Evolutionary conservation across 2,329 filamentous ascomycete genomes (phyloP), one percentile per base, ranked within the genome.

Genomic region (Chaetoscypha palmicola): DNA sequence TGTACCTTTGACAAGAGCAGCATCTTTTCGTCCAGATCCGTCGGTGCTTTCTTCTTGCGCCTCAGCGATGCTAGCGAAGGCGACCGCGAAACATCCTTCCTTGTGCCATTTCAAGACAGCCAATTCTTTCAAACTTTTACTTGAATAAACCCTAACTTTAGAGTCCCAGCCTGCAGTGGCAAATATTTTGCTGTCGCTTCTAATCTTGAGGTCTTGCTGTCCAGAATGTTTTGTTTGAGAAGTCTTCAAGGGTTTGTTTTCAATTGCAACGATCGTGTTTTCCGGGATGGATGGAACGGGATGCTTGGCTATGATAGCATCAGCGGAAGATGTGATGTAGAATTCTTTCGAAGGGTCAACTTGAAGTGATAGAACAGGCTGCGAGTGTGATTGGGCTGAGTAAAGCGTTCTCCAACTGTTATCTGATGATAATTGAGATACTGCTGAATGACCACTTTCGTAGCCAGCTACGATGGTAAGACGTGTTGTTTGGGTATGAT

Each of bases 41-140:
- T 47, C 46, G 2, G 41, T 38, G n/a, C 14, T 12, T 11, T 42
- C 43, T 17, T 42, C 41, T 41, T 16, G 16, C 24, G 26, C 28
- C 9, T 9, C 17, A 9, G 16, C 24, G 4, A 78, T 53, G 19
- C 65, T 58, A 1, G 77, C 81, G 67, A 97, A 94, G 1, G 79
- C 81, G 14, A 86, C 74, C 3, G 86, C 77, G 66, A 92, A 96
- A 52, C 87, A 90, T 1, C 90, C 90, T 23, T 86, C 83, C 54
- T 83, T 81, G 64, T 97, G 92, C 91, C 91, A 97, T 64, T 94
- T 94, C 51, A 97, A 68, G 43, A 96, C 88, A 0, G 91, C 92
- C 9, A 97, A 65, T 64, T 97, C 90, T 58, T 83, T 86, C 71
- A 97, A 73, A 0, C 80, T 84, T 64, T 83, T 88, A 36, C 74